Base-by-base conservation (phyloP, 2,329 filamentous ascomycete species). In the Arthrobotrys iridis region DNA sequence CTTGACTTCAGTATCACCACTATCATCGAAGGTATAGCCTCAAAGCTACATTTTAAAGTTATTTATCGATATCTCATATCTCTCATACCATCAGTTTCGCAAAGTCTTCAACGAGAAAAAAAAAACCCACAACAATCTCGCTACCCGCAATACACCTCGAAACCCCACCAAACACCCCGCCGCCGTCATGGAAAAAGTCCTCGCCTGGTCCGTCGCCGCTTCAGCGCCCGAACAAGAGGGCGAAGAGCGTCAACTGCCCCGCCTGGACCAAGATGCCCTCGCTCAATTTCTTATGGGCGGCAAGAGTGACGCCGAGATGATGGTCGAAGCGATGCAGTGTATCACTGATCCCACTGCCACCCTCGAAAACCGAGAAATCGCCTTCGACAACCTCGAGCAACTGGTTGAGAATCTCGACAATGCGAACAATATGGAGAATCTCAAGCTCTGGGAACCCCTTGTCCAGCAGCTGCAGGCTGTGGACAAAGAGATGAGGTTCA, bases 341-440 rank as follows among this genome's bases (percentile, higher is more conserved):
- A 90, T 97, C 80, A 86, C 85, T 7, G 85, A 87, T 79, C 84
- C 88, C 6, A 86, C 90, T 67, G 84, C 90, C 66, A 87, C 88
- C 2, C 85, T 94, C 57, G 90, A 93, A 45, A 88, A 92, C 83
- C 93, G 92, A 82, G 83, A 96, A 63, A 87, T 89, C 70, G 93
- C 93, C 37, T 96, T 96, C 83, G 93, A 97, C 86, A 97, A 97
- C 84, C 91, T 97, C 77, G 93, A 97, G 84, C 92, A 96, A 82
- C 85, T 97, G 72, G 90, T 97, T 80, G 93, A 97, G 85, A 89
- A 88, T 77, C 88, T 98, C 79, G 95, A 99, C 85, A 99, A 99
- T 82, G 94, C 95, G 71, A 99, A 98, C 85, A 96, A 97, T 83
- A 87, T 99, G 79, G 89, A 89, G 78, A 87, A 87, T 26, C 84